Evolutionary conservation across 2,329 filamentous ascomycete genomes (phyloP), one percentile per base, ranked within the genome.

Genomic region (Neurospora sp.): DNA sequence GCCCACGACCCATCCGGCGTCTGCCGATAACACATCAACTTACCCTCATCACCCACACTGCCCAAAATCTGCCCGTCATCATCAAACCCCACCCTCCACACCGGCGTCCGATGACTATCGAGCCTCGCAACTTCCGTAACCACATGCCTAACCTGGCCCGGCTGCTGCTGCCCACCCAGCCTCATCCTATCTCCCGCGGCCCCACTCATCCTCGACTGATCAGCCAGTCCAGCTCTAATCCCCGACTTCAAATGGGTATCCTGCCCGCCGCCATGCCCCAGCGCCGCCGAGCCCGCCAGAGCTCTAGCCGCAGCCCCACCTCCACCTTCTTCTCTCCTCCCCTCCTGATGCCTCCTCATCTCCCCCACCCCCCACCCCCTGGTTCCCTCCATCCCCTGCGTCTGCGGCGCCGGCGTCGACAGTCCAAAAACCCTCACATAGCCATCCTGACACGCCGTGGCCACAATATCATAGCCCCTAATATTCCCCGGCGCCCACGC

Each of bases 401-500:
- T 4, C 9, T 23, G 43, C 19, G 23, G 46, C 46, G 80, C 81
- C 0, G 86, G 85, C 0, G 91, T 91, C 42, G 90, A 88, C 19
- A 97, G 79, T 75, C 95, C 89, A 77, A 96, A 97, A n/a, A 99
- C 91, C 52, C 95, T 87, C 52, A 97, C 89, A 75, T 89, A 90
- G 3, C 96, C 95, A 78, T 99, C 96, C 79, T 96, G 96, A 78
- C 93, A 96, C 2, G 93, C 95, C 6, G 94, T 96, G 3, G 95
- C 96, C 75, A 98, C 87, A 70, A 95, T 86, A 79, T 99, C 96
- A 78, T 93, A 95, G 1, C 95, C 95, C 46, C 94, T 85, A 76
- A 96, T 93, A 73, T 93, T 96, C 13, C 93, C 95, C 67, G 93
- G 91, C 0, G 95, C 93, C 96, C 96, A 99, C 2, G 93, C 90